Evolutionary conservation across 192 early-diverging fungal species (phyloP).

Genomic region (Allomyces macrogynus): DNA sequence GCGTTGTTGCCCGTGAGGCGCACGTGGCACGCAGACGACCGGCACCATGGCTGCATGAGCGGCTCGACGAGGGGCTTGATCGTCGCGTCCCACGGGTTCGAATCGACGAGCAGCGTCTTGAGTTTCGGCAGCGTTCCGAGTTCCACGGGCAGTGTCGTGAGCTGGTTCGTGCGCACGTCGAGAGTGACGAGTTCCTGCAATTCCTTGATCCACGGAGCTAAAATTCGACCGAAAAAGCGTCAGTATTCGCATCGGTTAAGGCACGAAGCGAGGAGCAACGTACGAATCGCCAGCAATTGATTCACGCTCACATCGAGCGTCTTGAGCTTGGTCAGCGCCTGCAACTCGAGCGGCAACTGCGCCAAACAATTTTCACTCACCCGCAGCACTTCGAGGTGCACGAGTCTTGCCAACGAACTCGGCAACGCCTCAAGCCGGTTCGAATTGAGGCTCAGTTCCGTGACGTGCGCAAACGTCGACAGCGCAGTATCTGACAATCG

Average conservation of each 20-base stretch:
- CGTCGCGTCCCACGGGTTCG: neutral
- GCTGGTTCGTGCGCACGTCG: neutral
- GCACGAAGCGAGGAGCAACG: neutral
- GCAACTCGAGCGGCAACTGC: neutral
- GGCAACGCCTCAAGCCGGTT: too few relatives aligned
- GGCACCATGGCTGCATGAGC: too few relatives aligned
- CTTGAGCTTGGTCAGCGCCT: neutral
- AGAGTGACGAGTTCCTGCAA: neutral
- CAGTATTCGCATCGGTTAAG: too few relatives aligned
- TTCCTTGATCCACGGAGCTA: neutral
- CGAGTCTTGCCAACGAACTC: too few relatives aligned
- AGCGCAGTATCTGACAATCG: too few relatives aligned
- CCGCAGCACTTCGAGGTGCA: too few relatives aligned
- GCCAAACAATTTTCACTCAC: neutral
- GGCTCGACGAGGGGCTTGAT: neutral
- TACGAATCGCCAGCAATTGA: neutral
- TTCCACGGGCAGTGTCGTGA: neutral
- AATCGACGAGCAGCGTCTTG: neutral
- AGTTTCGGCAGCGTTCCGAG: neutral
- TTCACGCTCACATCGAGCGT: neutral
- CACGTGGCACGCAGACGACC: too few relatives aligned
- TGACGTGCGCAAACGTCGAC: too few relatives aligned
- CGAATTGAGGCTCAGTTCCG: too few relatives aligned
- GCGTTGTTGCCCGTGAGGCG: too few relatives aligned
- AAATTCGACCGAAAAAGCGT: too few relatives aligned